phyloP scores from a whole-genome alignment of 1,284 basidiomycete species.

The Clitocybe nebularis region DNA sequence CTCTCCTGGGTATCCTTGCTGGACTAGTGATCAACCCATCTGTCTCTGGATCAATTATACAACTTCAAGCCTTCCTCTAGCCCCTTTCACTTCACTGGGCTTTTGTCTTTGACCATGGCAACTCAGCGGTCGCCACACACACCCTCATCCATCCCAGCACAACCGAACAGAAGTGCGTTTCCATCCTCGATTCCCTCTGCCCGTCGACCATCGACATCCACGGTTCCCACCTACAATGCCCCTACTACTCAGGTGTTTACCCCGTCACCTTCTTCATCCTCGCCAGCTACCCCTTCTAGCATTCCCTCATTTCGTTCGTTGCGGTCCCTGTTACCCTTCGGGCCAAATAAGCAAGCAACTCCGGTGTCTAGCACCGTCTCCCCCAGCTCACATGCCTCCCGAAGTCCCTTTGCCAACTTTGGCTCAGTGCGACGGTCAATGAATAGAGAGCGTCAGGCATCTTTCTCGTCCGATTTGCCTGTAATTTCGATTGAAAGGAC shows the following conservation, averaged over 20 bases:
- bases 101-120: slow-evolving; percentile 2
- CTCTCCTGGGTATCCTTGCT: not conserved
- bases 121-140: slow-evolving; percentile 3
- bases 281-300: slow-evolving; percentile 24
- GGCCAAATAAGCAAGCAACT: slow-evolving; percentile 39
- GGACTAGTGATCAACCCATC: not conserved
- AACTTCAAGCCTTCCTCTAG: not conserved
- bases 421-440: slow-evolving; percentile 52
- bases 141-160: slow-evolving; percentile 1
- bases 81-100: not conserved
- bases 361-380: slow-evolving; percentile 21
- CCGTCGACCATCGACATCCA: slow-evolving; percentile 17
- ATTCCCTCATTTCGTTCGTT: slow-evolving; percentile 56
- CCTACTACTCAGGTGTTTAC: slow-evolving; percentile 9
- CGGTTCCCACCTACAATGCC: slow-evolving; percentile 6
- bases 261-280: slow-evolving; percentile 13
- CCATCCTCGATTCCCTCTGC: slow-evolving; percentile 15
- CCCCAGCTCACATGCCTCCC: slow-evolving; percentile 19
- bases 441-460: slow-evolving; percentile 26
- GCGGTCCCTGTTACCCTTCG: slow-evolving; percentile 63
- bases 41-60: not conserved
- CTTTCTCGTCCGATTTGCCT: slow-evolving; percentile 28
- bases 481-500: slow-evolving; percentile 31
- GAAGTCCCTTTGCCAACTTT: slow-evolving; percentile 42
- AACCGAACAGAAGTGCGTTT: slow-evolving; percentile 6